Percentiles rank a stretch among this genome's conserved stretches.
Evolutionary conservation across 306 rosid species (phyloP).

Genomic region (Hylodesmum podocarpum): DNA sequence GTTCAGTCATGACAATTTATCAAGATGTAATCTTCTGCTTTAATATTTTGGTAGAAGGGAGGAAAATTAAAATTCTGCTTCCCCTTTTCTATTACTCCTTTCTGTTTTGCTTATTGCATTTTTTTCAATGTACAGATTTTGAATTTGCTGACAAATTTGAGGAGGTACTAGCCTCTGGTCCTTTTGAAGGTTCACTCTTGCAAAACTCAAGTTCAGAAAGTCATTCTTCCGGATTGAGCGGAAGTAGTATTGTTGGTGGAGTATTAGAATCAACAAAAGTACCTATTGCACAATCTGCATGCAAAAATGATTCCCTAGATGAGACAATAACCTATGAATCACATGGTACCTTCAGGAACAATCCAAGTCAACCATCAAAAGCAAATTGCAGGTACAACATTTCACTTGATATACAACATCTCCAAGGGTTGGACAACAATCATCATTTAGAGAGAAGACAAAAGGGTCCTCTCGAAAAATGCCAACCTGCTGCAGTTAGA

Average conservation of each 20-base stretch:
- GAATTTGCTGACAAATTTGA: conserved; percentile 55
- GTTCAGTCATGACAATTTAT: not conserved
- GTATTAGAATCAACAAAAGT: conserved; percentile 60
- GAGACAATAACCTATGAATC: conserved; percentile 41
- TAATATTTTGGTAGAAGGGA: conserved; percentile 3
- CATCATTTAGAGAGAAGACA: conserved; percentile 42
- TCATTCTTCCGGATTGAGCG: conserved; percentile 78
- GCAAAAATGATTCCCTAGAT: conserved; percentile 50
- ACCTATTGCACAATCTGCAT: conserved; percentile 57
- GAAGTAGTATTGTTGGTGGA: conserved; percentile 66
- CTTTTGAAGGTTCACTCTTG: conserved; percentile 46
- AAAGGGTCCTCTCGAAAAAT: conserved; percentile 43
- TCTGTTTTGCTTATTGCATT: conserved; percentile 7
- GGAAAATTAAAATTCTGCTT: conserved; percentile 2
- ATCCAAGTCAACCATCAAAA: conserved; percentile 50
- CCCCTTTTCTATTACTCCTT: not conserved
- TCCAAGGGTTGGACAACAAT: conserved; percentile 42
- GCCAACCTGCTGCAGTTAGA: conserved; percentile 43
- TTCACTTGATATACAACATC: conserved; percentile 44
- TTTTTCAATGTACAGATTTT: conserved; percentile 53
- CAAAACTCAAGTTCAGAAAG: conserved; percentile 68
- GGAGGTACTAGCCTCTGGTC: conserved; percentile 45
- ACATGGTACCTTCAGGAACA: conserved; percentile 48
- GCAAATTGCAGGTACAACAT: conserved; percentile 44
- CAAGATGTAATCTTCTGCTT: conserved; percentile 5